Base-by-base conservation (phyloP, 2,329 filamentous ascomycete species). In the Stachybotrys chartarum region DNA sequence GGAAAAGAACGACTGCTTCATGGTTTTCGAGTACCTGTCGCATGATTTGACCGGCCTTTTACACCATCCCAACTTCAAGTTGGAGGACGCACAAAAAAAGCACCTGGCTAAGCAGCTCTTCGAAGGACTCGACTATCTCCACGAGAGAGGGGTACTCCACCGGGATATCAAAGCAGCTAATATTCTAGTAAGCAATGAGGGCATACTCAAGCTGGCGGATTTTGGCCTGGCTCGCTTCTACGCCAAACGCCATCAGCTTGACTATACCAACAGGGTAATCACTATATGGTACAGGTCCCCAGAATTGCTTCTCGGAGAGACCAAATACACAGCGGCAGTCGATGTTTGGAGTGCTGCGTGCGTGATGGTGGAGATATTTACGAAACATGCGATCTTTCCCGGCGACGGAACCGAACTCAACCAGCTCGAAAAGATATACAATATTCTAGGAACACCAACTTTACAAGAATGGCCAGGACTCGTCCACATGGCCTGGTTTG, bases 161-260 rank as follows among this genome's bases (percentile, higher is more conserved):
- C 88, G 94, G 58, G 94, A 99, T 66, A 97, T 99, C 75, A 99
- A 99, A 72, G 94, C 94, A 1, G 94, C 94, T 56, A 99, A 99
- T 65, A 97, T 97, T 56, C 79, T 99, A 24, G 90, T 99, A 56
- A 96, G 91, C 72, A 95, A 86, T 61, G 86, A 88, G 10, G 94
- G 94, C 6, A 82, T 91, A 56, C 76, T 99, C 55, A 99, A 97
- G 70, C 82, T 96, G 58, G 94, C 94, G 32, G 94, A 99, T 70
- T 99, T 99, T 70, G 94, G 94, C 18, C 82, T 99, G 14, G 94
- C 94, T 12, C 87, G 95, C 44, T 99, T 99, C 72, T 99, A 96
- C 67, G 90, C 91, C 39, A 99, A 99, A 70, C 86, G 88, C 52
- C 86, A 88, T 58, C 90, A 94, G 69, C 82, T 96, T 50, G 93